These are phyloP conservation scores for Selaginella tamariscina DNA, from an alignment of 75 land plant genomes.

Conservation along the genomic window DNA sequence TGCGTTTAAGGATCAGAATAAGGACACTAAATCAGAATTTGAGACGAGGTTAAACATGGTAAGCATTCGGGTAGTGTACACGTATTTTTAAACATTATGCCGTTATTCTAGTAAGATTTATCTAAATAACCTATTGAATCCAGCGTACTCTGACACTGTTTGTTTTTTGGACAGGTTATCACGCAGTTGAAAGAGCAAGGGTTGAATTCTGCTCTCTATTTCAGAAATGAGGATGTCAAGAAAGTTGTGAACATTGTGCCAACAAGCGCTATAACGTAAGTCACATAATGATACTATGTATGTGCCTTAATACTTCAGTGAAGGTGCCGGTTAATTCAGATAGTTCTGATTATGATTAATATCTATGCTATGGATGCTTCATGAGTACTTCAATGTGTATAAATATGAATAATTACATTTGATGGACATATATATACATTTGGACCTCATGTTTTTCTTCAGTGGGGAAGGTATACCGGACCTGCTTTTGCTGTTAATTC, in stretches of 20 bases:
- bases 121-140: background rate
- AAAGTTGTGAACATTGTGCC: slow-evolving; percentile 87
- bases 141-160: no score
- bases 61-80: no score
- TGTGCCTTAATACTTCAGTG: no score
- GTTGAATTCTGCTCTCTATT: slow-evolving; percentile 87
- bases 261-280: slow-evolving; percentile 87
- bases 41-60: slow-evolving; percentile 61
- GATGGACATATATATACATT: background rate
- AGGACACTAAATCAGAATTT: slow-evolving; percentile 72
- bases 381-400: no score
- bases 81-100: no score
- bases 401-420: no score
- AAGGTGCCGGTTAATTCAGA: no score
- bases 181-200: slow-evolving; percentile 87
- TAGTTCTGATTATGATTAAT: no score
- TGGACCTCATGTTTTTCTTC: slow-evolving; percentile 1
- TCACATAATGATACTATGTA: background rate
- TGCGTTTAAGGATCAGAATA: slow-evolving; percentile 58
- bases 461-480: slow-evolving; percentile 99
- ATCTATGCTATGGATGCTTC: no score
- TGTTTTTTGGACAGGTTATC: slow-evolving; percentile 39
- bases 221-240: slow-evolving; percentile 68
- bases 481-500: slow-evolving; percentile 63
- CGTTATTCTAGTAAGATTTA: background rate